Evolutionary conservation across 2,329 filamentous ascomycete genomes (phyloP), one percentile per base, ranked within the genome.

Genomic region (Colletotrichum graminicola): DNA sequence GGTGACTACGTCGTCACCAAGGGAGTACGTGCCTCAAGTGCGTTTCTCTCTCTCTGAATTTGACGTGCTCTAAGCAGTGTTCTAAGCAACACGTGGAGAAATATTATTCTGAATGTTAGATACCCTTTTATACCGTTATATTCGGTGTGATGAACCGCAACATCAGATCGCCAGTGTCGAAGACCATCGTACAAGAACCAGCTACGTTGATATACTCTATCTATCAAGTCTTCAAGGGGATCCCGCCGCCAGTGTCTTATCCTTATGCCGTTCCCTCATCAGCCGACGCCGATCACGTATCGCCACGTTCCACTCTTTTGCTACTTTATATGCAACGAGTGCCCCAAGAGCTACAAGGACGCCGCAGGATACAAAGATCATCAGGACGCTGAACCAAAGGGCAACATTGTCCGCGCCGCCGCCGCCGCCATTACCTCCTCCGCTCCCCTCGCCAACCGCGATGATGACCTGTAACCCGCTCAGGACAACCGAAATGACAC

Each of bases 381-480:
- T 43, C n/a, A 60, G 23, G 8, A 73, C 57, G 49, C 73, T 74
- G 54, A 75, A 62, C 62, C 72, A 64, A 21, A 73, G 62, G 21
- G 67, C 73, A n/a, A 36, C 49, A 23, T 32, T 66, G 43, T 45
- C 39, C 55, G 55, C 43, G 64, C 5, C 6, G 51, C 16, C 41
- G 39, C 41, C 16, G 29, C 16, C 10, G 29, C 51, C 51, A 0
- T 2, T 18, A 2, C 29, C 8, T n/a, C 18, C 51, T 36, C 29
- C 56, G 21, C 12, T n/a, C 21, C 45, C 61, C 14, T 63, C n/a
- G 2, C 66, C 67, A 2, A 74, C 74, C 1, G 73, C 62, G 32
- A 77, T 55, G 26, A 47, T 66, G 14, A 77, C 71, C 66, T 77
- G 75, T 51, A 78, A 55, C 21, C 71, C 75, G 32, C 66, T 75